A percentile compares a stretch with the other conserved stretches of the same genome.
phyloP scores from a whole-genome alignment of 306 rosid genomes.

The Phaseolus lunatus region DNA sequence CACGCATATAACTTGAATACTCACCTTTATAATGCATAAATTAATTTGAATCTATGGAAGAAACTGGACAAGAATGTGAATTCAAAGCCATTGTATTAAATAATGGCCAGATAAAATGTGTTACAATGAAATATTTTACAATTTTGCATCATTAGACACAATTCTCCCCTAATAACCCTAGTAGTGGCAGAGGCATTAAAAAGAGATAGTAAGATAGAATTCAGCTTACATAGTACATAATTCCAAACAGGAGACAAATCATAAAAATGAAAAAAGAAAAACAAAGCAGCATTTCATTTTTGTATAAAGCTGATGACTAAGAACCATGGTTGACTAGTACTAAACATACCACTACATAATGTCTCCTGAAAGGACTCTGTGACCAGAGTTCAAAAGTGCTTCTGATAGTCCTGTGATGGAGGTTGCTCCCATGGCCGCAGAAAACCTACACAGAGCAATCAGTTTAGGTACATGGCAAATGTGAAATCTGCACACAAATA shows the following conservation, averaged over 20 bases:
- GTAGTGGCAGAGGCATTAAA: slow-evolving; percentile 25
- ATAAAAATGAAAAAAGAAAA: slow-evolving; percentile 35
- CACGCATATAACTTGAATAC: too few relatives aligned
- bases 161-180: slow-evolving; percentile 33
- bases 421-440: slow-evolving; percentile 84
- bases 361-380: slow-evolving; percentile 41
- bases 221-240: slow-evolving; percentile 47
- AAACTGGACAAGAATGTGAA: background rate
- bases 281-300: slow-evolving; percentile 45
- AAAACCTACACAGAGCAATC: slow-evolving; percentile 62
- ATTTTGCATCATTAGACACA: slow-evolving; percentile 35
- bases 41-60: background rate
- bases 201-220: slow-evolving; percentile 25
- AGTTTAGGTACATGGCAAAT: slow-evolving; percentile 31
- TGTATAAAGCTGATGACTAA: slow-evolving; percentile 42
- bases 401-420: slow-evolving; percentile 76
- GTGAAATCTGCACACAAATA: slow-evolving; percentile 22
- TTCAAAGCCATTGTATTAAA: slow-evolving; percentile 40
- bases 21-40: background rate
- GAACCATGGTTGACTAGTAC: slow-evolving; percentile 43
- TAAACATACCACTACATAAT: slow-evolving; percentile 54
- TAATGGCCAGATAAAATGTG: slow-evolving; percentile 13
- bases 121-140: slow-evolving; percentile 41
- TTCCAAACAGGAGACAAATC: slow-evolving; percentile 43
- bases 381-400: slow-evolving; percentile 67